Conservation (phyloP, 805 yeast genomes). For the Kodamaea fukazawae region DNA sequence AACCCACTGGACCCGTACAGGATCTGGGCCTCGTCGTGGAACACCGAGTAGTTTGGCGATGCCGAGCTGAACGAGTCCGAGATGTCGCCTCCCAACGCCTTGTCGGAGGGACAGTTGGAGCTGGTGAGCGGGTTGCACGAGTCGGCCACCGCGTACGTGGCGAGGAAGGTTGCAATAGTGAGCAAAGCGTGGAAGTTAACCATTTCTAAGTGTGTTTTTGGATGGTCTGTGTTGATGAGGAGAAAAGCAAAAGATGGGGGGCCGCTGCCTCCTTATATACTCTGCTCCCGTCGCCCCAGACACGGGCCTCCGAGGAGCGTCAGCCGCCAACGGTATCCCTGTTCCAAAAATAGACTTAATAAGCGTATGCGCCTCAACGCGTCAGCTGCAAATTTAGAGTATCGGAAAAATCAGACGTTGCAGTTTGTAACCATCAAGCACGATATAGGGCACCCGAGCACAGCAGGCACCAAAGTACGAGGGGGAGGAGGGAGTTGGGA, state of each 20-base stretch:
- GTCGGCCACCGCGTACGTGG: conserved; percentile 10
- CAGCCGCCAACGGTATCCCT: not conserved
- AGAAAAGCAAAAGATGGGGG: conserved; percentile 1
- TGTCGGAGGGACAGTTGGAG: conserved; percentile 34
- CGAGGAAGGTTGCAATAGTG: conserved; percentile 6
- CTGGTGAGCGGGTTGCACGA: conserved; percentile 26
- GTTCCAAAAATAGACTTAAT: not conserved
- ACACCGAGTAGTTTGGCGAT: conserved; percentile 42
- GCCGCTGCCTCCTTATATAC: not conserved
- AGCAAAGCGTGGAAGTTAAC: conserved; percentile 5
- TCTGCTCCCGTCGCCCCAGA: too few species aligned
- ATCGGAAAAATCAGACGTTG: too few species aligned
- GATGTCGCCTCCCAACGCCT: conserved; percentile 61
- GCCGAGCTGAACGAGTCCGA: conserved; percentile 50
- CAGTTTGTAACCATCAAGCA: too few species aligned
- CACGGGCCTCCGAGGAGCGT: too few species aligned
- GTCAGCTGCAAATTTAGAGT: too few species aligned
- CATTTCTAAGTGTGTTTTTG: conserved; percentile 2
- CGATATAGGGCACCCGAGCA: too few species aligned
- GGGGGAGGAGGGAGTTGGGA: too few species aligned
- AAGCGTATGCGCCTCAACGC: too few species aligned
- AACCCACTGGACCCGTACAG: conserved; percentile 46
- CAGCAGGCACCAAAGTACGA: too few species aligned
- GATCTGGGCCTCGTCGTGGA: conserved; percentile 36
- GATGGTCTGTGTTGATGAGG: not conserved